A percentile compares a stretch with the other conserved stretches of the same genome.
These are phyloP conservation scores for Sugiyamaella pinicola DNA, from an alignment of 1,139 yeast genomes.

Conservation along the genomic window DNA sequence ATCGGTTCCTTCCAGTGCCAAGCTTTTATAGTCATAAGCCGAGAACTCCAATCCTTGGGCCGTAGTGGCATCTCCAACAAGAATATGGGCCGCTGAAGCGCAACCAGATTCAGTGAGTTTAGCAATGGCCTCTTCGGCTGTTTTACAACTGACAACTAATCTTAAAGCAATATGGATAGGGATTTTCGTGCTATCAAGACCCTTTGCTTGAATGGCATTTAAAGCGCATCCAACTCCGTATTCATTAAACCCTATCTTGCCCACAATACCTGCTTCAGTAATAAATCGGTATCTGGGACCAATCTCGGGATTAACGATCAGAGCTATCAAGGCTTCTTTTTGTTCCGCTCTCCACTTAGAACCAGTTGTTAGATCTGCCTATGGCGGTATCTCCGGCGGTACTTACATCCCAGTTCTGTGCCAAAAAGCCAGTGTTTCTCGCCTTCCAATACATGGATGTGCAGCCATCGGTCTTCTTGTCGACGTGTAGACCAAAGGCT, in stretches of 20 bases:
- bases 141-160: slow-evolving; percentile 36
- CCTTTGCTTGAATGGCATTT: slow-evolving; percentile 41
- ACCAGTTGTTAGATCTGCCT: slow-evolving; percentile 7
- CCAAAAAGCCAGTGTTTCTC: slow-evolving; percentile 28
- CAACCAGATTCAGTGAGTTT: slow-evolving; percentile 32
- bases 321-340: slow-evolving; percentile 35
- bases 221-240: slow-evolving; percentile 41
- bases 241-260: slow-evolving; percentile 44
- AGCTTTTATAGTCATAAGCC: slow-evolving; percentile 22
- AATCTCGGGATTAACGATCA: slow-evolving; percentile 33
- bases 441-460: slow-evolving; percentile 38
- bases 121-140: slow-evolving; percentile 37
- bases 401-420: slow-evolving; percentile 42
- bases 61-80: slow-evolving; percentile 28
- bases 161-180: slow-evolving; percentile 44
- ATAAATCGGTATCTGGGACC: slow-evolving; percentile 38
- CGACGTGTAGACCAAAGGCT: slow-evolving; percentile 34
- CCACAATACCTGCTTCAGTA: slow-evolving; percentile 44
- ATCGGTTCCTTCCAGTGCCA: slow-evolving; percentile 20
- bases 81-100: slow-evolving; percentile 32
- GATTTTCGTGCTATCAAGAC: slow-evolving; percentile 35
- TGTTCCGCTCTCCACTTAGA: slow-evolving; percentile 38
- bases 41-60: slow-evolving; percentile 32
- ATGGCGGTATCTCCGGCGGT: neutral
- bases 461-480: slow-evolving; percentile 42